Percentiles rank a stretch among this genome's conserved stretches.
Evolutionary conservation across 2,329 filamentous ascomycete genomes (phyloP).

Genomic region (Botryotinia globosa): DNA sequence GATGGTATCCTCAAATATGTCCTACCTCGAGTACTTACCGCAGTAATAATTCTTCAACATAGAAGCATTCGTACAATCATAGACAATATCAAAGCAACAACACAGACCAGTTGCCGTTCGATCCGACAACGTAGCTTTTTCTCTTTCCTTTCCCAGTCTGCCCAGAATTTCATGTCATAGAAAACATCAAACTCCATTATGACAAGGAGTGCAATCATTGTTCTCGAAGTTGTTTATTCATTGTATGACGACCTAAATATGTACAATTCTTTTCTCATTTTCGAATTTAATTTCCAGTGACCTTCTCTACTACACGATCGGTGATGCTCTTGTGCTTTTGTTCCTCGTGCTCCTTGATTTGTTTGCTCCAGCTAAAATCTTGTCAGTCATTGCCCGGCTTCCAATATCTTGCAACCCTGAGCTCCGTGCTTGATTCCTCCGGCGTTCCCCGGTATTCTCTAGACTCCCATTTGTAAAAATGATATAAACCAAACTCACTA

Average conservation of each 20-base stretch:
- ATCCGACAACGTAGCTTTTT: not conserved
- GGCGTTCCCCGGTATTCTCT: not conserved
- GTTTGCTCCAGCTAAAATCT: slow-evolving; percentile 62
- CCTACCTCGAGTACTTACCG: not conserved
- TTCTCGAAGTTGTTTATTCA: slow-evolving; percentile 14
- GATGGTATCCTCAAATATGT: not conserved
- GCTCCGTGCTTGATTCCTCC: not conserved
- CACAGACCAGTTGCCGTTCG: not conserved
- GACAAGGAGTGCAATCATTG: not conserved
- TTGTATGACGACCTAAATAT: slow-evolving; percentile 26
- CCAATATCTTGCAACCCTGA: not conserved
- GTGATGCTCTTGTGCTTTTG: slow-evolving; percentile 45
- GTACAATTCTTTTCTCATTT: slow-evolving; percentile 28
- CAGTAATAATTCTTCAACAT: not conserved
- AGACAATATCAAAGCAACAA: not conserved
- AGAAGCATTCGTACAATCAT: not conserved
- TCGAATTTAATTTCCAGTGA: not conserved
- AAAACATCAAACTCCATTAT: not conserved
- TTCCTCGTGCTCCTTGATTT: slow-evolving; percentile 68
- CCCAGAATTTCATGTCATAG: not conserved
- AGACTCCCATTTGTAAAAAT: not conserved
- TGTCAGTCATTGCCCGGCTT: slow-evolving; percentile 33
- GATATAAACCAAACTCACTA: slow-evolving; percentile 58
- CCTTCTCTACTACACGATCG: slow-evolving; percentile 26
- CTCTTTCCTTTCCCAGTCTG: not conserved